These are phyloP conservation scores for Albatrellus ellisii DNA, from an alignment of 768 basidiomycete species.

Conservation along the genomic window DNA sequence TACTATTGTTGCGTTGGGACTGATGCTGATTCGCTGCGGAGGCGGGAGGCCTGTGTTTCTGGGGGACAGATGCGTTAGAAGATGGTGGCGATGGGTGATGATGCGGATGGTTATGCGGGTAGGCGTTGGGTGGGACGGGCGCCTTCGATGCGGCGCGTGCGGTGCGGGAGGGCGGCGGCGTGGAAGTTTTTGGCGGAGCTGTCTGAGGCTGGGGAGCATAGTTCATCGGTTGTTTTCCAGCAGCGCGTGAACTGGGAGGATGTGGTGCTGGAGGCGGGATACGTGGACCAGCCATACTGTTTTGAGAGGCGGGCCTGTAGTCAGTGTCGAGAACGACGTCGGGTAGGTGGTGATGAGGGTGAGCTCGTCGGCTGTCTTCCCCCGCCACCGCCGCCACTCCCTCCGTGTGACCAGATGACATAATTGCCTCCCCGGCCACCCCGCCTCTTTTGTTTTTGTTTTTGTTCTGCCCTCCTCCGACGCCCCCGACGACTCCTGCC, in stretches of 20 bases:
- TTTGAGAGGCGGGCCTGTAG: too few species aligned
- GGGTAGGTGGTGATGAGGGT: neutral
- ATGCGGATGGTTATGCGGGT: constrained; percentile 36
- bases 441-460: too few species aligned
- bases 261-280: constrained; percentile 20
- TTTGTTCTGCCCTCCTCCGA: too few species aligned
- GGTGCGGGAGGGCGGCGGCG: constrained; percentile 20
- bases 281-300: too few species aligned
- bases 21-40: constrained; percentile 5
- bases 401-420: too few species aligned
- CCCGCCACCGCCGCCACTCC: constrained; percentile 17
- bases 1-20: constrained; percentile 24
- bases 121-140: constrained; percentile 38
- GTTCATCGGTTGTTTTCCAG: constrained; percentile 88
- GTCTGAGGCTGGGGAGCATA: constrained; percentile 28
- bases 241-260: constrained; percentile 69
- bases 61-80: constrained; percentile 25
- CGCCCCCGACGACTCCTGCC: too few species aligned
- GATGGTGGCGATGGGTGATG: constrained; percentile 42
- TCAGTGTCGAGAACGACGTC: constrained; percentile 2
- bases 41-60: constrained; percentile 26
- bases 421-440: too few species aligned
- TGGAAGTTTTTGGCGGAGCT: constrained; percentile 10
- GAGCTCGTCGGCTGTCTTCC: constrained; percentile 19
- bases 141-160: constrained; percentile 37